A percentile compares a stretch with the other conserved stretches of the same genome.
Evolutionary conservation across 2,329 filamentous ascomycete species (phyloP).

Genomic region (Xylaria sp.): DNA sequence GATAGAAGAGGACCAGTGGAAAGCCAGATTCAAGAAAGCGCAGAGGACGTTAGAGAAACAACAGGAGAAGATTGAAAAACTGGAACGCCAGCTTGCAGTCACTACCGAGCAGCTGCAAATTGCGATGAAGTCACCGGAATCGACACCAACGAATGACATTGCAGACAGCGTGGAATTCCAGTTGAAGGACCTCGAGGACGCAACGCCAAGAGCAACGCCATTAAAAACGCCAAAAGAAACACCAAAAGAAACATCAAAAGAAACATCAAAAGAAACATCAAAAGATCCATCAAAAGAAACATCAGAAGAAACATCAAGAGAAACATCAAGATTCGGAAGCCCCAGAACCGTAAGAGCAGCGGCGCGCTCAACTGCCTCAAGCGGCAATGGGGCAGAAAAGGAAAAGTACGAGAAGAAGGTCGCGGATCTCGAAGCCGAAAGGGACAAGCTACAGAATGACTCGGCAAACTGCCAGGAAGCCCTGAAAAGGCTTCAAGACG

Average conservation of each 20-base stretch:
- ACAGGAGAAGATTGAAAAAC: background rate
- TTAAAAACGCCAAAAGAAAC: too few species aligned
- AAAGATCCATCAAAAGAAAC: too few species aligned
- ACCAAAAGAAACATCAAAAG: too few species aligned
- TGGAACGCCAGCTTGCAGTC: background rate
- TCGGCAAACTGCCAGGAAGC: background rate
- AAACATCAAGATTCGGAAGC: background rate
- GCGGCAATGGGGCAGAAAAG: too few species aligned
- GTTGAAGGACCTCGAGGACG: background rate
- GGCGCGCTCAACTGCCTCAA: background rate
- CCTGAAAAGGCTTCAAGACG: constrained; percentile 3
- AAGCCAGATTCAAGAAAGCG: background rate
- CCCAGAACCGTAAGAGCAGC: background rate
- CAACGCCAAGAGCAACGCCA: too few species aligned
- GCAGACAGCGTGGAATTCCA: background rate
- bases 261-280: too few species aligned
- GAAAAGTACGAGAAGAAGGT: background rate
- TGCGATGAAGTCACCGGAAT: background rate
- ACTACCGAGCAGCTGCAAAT: background rate
- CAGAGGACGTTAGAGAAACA: background rate
- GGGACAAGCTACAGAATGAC: constrained; percentile 6
- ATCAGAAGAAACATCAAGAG: too few species aligned
- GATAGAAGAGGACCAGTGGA: background rate
- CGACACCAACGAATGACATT: background rate
- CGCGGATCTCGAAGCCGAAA: constrained; percentile 2